Evolutionary conservation across 768 basidiomycete species (phyloP).

Genomic region (Termitomyces eurrhizus): DNA sequence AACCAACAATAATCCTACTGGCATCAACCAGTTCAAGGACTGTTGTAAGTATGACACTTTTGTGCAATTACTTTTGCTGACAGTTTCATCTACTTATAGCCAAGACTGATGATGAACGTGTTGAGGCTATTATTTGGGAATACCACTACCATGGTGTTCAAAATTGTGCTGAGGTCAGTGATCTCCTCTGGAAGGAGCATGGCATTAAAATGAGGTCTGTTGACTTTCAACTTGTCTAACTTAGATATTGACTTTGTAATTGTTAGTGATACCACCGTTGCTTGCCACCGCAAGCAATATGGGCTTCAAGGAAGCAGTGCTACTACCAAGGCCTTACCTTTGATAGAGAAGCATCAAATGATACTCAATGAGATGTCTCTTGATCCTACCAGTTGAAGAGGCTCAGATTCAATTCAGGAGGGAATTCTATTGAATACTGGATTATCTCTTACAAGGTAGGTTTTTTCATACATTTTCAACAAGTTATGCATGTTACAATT

Average conservation of each 20-base stretch:
- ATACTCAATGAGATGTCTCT: neutral
- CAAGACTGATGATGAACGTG: neutral
- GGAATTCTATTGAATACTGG: neutral
- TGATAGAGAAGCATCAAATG: neutral
- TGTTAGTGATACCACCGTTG: neutral
- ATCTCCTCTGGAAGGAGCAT: neutral
- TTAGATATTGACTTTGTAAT: neutral
- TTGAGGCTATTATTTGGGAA: neutral
- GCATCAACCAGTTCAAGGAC: neutral
- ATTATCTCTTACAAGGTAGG: neutral
- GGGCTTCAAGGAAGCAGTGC: neutral
- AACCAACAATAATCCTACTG: neutral
- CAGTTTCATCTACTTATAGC: neutral
- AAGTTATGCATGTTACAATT: neutral
- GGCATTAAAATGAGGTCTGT: neutral
- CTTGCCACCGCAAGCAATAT: neutral
- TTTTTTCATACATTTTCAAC: neutral
- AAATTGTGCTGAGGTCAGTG: neutral
- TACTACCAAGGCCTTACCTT: neutral
- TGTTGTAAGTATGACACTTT: neutral
- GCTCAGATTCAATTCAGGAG: neutral
- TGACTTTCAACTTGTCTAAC: neutral
- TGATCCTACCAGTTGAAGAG: neutral
- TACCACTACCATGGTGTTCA: neutral
- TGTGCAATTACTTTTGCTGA: neutral